Base-by-base conservation (phyloP, 2,329 filamentous ascomycete genomes). In the Fusarium compactum region DNA sequence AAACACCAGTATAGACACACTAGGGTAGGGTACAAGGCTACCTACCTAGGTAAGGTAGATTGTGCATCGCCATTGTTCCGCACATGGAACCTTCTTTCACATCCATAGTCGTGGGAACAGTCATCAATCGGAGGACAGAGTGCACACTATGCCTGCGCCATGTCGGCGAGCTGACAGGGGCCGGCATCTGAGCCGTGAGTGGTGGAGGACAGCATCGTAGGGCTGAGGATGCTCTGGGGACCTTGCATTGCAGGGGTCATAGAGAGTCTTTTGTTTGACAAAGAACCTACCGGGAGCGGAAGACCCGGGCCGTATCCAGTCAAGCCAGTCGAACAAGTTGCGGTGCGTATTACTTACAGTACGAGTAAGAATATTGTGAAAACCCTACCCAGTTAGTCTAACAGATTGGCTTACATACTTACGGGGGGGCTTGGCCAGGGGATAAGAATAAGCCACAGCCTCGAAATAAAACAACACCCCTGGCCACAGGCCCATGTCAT, bases 131-230 rank as follows among this genome's bases (percentile, higher is more conserved):
- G 25, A 40, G 38, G 38, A 27, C 53, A 48, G 22, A 47, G 52
- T 32, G 45, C 45, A 54, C 15, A 54, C 16, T 48, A 56, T 46
- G 63, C 59, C 69, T 72, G 69, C 69, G 69, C 69, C 69, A 63
- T 72, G 69, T 70, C 69, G 69, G 30, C 65, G 65, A 71, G 69
- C 69, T 71, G 68, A 71, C 68, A 71, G 68, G 68, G 68, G 53
- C 44, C 34, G n/a, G 20, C 40, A 54, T 56, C 45, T 51, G 40
- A 65, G 50, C 38, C 53, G 48, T 71, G 65, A 71, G 41, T 71
- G 69, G 68, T 62, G 60, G 51, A 57, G 65, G 53, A 56, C 47
- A 56, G 22, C 38, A 54, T 54, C 69, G 50, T 71, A 71, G 69
- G 69, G 69, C 69, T 71, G 69, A 71, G 68, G 51, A 56, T 62